Evolutionary conservation across 495 filamentous ascomycete genomes (phyloP).

Genomic region (Talaromyces thailandensis): DNA sequence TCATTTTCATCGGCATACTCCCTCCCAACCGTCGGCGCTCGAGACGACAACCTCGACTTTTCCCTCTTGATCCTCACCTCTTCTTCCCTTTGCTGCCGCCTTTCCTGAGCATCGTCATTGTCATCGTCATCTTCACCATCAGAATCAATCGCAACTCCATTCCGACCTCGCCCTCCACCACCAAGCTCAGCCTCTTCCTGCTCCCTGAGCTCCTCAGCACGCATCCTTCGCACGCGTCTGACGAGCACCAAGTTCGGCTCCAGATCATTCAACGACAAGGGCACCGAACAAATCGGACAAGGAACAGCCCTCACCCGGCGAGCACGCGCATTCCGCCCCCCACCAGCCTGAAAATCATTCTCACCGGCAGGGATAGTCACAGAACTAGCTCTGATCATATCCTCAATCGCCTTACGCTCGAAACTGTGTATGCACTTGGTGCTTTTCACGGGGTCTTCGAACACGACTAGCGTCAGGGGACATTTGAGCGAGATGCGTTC

Average conservation of each 20-base stretch:
- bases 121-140: conserved; percentile 16
- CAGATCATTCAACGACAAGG: conserved; percentile 32
- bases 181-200: conserved; percentile 27
- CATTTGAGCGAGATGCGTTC: conserved; percentile 67
- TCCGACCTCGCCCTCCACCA: conserved; percentile 8
- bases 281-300: conserved; percentile 40
- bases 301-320: conserved; percentile 24
- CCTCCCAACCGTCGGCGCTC: neutral
- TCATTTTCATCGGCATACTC: conserved; percentile 1
- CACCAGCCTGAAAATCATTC: conserved; percentile 4
- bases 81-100: conserved; percentile 5
- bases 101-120: conserved; percentile 9
- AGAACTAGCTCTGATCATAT: conserved; percentile 44
- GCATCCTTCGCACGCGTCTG: conserved; percentile 26
- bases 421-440: conserved; percentile 76
- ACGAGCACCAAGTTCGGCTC: conserved; percentile 31
- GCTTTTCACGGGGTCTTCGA: conserved; percentile 65
- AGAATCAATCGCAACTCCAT: conserved; percentile 17
- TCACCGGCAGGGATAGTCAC: conserved; percentile 14
- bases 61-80: conserved; percentile 16
- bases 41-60: conserved; percentile 6
- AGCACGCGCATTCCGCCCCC: conserved; percentile 13
- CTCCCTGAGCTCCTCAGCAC: conserved; percentile 23
- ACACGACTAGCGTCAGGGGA: conserved; percentile 67
- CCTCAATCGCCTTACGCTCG: conserved; percentile 61